A percentile compares a stretch with the other conserved stretches of the same genome.
Evolutionary conservation across 2,329 filamentous ascomycete species (phyloP).

Genomic region (Hypoxylon sp.): DNA sequence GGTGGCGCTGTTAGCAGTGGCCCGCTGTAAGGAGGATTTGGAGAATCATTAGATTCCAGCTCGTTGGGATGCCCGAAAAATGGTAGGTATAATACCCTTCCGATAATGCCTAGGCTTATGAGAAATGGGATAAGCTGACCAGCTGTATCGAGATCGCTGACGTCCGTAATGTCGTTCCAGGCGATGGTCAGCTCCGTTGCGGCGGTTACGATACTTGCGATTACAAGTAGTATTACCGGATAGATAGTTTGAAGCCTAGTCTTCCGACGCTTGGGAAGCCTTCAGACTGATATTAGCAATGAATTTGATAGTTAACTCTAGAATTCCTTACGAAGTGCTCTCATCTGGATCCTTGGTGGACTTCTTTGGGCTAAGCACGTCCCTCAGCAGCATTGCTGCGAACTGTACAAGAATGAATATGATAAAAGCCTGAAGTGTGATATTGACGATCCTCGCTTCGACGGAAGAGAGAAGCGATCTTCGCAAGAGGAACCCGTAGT

Average conservation of each 20-base stretch:
- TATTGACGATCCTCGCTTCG: background rate
- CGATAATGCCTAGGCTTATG: background rate
- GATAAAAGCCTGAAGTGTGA: background rate
- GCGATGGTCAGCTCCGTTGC: background rate
- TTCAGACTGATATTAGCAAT: background rate
- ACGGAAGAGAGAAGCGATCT: background rate
- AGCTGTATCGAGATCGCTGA: slow-evolving; percentile 1
- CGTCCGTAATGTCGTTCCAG: background rate
- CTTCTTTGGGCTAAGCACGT: background rate
- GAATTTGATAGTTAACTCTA: background rate
- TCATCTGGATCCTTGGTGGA: background rate
- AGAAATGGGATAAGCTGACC: slow-evolving; percentile 9
- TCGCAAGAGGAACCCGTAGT: background rate
- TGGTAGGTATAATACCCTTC: background rate
- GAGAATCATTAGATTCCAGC: background rate
- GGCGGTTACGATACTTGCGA: background rate
- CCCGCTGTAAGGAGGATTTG: background rate
- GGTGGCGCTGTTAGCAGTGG: background rate
- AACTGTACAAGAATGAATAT: background rate
- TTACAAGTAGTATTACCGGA: background rate
- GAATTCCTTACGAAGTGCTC: background rate
- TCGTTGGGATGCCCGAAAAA: too few species aligned
- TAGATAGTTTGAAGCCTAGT: background rate
- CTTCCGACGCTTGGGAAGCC: background rate
- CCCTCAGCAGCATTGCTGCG: background rate